These are phyloP conservation scores for Ogataea salicorniae DNA, from an alignment of 805 yeast species.

Conservation along the genomic window DNA sequence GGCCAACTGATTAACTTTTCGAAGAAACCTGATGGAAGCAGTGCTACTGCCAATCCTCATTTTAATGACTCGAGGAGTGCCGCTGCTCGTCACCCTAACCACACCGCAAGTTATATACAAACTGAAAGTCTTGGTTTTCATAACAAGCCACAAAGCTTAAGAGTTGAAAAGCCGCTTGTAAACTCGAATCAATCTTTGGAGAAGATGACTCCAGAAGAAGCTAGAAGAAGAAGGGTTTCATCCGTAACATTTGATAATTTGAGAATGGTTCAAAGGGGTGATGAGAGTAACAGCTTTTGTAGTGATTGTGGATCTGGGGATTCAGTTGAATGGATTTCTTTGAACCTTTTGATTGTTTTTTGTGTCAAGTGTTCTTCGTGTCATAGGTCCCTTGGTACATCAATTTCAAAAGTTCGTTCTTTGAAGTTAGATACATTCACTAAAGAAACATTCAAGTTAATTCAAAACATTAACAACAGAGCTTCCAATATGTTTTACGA, in stretches of 20 bases:
- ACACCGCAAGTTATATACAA: too few species aligned
- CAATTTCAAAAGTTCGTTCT: slow-evolving; percentile 72
- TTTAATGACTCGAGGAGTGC: background rate
- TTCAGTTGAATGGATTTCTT: slow-evolving; percentile 82
- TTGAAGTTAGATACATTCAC: slow-evolving; percentile 68
- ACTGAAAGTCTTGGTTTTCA: too few species aligned
- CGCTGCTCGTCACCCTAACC: background rate
- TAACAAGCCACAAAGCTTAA: too few species aligned
- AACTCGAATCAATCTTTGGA: background rate
- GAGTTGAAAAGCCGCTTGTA: too few species aligned
- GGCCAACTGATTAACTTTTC: slow-evolving; percentile 29
- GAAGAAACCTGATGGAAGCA: slow-evolving; percentile 1
- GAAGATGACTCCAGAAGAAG: background rate
- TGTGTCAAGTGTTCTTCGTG: slow-evolving; percentile 85
- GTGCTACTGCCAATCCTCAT: background rate
- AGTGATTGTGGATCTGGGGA: slow-evolving; percentile 71
- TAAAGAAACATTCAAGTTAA: slow-evolving; percentile 51
- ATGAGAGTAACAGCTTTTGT: slow-evolving; percentile 58
- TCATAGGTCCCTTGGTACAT: slow-evolving; percentile 84
- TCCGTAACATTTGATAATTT: slow-evolving; percentile 31
- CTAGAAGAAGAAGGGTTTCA: slow-evolving; percentile 28
- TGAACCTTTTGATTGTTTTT: slow-evolving; percentile 63
- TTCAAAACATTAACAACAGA: slow-evolving; percentile 49
- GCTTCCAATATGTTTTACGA: slow-evolving; percentile 61
- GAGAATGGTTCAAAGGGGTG: slow-evolving; percentile 35